Base-by-base conservation (phyloP, 345 rosid genomes). In the Populus deltoides region DNA sequence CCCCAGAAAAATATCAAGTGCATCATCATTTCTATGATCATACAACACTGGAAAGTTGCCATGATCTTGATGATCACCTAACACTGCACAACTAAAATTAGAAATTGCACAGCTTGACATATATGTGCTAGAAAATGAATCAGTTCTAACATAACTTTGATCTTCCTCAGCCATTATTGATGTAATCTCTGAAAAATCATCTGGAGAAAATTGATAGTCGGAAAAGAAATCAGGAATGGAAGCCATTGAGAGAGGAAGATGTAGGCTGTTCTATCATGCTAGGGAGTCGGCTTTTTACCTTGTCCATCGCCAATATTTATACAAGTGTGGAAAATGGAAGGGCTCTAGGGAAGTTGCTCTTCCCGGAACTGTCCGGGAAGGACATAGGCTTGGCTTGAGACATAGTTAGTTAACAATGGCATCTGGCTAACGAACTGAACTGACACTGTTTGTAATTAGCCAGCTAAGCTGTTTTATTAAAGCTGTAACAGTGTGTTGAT, bases 211-310 rank as follows among this genome's bases (percentile, higher is more conserved):
- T 55, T 88, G 68, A 75, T 84, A 85, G 74, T 82, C 86, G 27
- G 82, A 36, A 78, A 78, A 83, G 17, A 85, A 84, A 9, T 84
- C 86, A 81, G 90, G 87, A 59, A 87, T 51, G 33, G 87, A 86
- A 84, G 88, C 86, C 94, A 89, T 89, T 75, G 78, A 61, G 36
- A 5, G 12, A 43, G 24, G 24, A 63, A 15, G 22, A 47, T 39
- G 66, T 17, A 70, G n/a, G 75, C 18, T 6, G 20, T 16, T 16
- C 24, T 41, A 41, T 9, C 45, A 41, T 41, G 45, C 45, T 6
- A 7, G 62, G 24, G 62, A 8, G 20, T 1, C 1, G 25, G 12
- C 22, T 22, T 59, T 59, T 59, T 25, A 68, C 33, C 55, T 13
- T 29, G 72, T 66, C 67, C 72, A 77, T 72, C 73, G 35, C 35